phyloP scores from a whole-genome alignment of 176 grass and related monocot genomes.

The Leersia perrieri region DNA sequence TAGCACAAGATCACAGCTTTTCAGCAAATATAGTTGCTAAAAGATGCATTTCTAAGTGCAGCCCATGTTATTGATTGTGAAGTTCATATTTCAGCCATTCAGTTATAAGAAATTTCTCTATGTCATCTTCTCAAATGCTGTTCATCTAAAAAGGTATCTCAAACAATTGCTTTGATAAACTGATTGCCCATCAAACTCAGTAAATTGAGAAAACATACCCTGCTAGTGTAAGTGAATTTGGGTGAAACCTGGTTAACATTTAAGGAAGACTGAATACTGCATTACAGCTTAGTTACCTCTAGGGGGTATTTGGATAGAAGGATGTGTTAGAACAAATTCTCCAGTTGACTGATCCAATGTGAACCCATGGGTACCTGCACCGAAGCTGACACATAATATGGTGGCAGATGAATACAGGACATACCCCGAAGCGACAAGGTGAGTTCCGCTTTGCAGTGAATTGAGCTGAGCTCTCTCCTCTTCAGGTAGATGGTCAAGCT shows the following conservation, averaged over 20 bases:
- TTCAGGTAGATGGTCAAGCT: constrained; percentile 74
- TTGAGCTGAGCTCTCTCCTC: constrained; percentile 81
- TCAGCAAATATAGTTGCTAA: constrained; percentile 6
- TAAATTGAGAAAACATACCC: neutral
- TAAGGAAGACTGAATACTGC: neutral
- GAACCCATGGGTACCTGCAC: constrained; percentile 72
- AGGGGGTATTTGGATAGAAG: constrained; percentile 64
- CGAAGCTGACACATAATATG: constrained; percentile 76
- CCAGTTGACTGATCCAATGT: constrained; percentile 69
- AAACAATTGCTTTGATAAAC: neutral
- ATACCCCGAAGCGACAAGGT: constrained; percentile 70
- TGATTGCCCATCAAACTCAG: neutral
- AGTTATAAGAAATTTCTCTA: neutral
- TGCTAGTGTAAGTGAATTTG: neutral
- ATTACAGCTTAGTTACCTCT: constrained; percentile 51
- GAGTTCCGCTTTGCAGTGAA: constrained; percentile 69
- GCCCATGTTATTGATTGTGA: no score
- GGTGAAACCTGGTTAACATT: neutral
- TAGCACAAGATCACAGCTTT: neutral
- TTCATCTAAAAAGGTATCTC: neutral
- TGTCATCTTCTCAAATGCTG: neutral
- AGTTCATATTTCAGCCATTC: constrained; percentile 1
- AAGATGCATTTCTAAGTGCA: neutral
- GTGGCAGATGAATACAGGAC: constrained; percentile 91
- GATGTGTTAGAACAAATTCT: constrained; percentile 92